Base-by-base conservation (phyloP, 345 rosid species). In the Triadica sebifera region DNA sequence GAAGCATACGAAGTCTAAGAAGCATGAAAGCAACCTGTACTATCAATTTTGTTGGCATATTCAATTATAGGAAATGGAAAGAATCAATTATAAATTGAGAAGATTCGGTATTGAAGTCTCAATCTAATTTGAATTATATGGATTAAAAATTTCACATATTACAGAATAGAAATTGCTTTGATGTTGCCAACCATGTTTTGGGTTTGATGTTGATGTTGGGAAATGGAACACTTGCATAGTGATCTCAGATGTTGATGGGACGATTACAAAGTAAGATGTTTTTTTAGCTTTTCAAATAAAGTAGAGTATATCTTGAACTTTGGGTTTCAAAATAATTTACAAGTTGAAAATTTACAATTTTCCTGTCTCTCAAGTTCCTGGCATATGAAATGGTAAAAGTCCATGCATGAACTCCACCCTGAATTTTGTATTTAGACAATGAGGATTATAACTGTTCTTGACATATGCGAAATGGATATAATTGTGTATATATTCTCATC, bases 181-280 rank as follows among this genome's bases (percentile, higher is more conserved):
- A 20, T 55, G 61, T 13, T 39, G 24, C 29, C 4, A 39, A 12
- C 12, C 29, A 55, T 38, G 62, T 24, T 4, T 29, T 29, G 34
- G 34, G 34, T 29, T 29, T 29, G 34, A 29, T 29, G 34, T 29
- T 29, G 34, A 29, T 29, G 34, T 29, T 29, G 34, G 99, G 99
- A 93, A 93, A 80, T 93, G 97, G 98, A 90, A 91, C 82, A 77
- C 90, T 70, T 93, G 87, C 34, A 84, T 95, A 60, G 97, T 95
- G 68, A 84, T 95, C 75, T 95, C 99, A 22, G 99, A 95, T 86
- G 99, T 95, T 72, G 99, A 95, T 80, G 99, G 99, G 79, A 95
- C 99, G 49, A 95, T 95, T 69, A 95, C 99, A 69, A 93, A 83
- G 98, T 91, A 80, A 84, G 86, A 46, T 29, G 34, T 2, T 29